These are phyloP conservation scores for Trametes punicea DNA, from an alignment of 768 basidiomycete genomes.

Conservation along the genomic window DNA sequence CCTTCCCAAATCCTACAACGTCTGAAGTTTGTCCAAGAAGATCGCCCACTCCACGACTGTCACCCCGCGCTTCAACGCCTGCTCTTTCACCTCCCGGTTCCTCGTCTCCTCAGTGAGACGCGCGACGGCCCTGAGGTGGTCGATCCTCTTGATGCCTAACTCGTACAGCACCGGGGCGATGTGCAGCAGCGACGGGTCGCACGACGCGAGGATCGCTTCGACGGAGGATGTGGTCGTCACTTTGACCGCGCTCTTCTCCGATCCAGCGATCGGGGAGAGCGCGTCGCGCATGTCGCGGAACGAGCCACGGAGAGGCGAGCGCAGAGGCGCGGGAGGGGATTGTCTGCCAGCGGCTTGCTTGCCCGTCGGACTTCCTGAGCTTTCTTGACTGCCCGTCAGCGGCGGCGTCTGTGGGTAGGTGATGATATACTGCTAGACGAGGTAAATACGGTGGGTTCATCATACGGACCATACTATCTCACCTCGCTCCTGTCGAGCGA, in stretches of 20 bases:
- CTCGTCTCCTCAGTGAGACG: constrained; percentile 62
- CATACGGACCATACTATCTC: not conserved
- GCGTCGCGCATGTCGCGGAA: constrained; percentile 12
- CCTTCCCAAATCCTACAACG: constrained; percentile 20
- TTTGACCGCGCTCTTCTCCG: constrained; percentile 23
- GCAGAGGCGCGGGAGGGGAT: not conserved
- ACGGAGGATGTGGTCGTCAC: constrained; percentile 42
- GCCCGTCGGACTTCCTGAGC: constrained; percentile 19
- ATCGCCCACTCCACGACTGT: constrained; percentile 81
- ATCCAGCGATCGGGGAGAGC: constrained; percentile 3
- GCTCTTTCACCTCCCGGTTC: constrained; percentile 67
- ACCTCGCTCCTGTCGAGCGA: constrained; percentile 31
- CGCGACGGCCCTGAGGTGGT: constrained; percentile 61
- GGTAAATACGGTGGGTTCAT: not conserved
- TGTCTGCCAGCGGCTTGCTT: not conserved
- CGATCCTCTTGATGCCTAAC: constrained; percentile 56
- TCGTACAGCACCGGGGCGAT: constrained; percentile 52
- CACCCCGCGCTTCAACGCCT: constrained; percentile 63
- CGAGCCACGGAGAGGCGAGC: constrained; percentile 21
- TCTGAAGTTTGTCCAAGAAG: constrained; percentile 60
- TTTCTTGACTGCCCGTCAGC: constrained; percentile 23
- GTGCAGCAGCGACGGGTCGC: constrained; percentile 64
- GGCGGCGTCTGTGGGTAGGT: constrained; percentile 30
- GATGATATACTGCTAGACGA: constrained; percentile 19
- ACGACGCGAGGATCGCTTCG: constrained; percentile 54